Conservation (phyloP, 192 early-diverging fungal genomes). For the Coemansia sp. region DNA sequence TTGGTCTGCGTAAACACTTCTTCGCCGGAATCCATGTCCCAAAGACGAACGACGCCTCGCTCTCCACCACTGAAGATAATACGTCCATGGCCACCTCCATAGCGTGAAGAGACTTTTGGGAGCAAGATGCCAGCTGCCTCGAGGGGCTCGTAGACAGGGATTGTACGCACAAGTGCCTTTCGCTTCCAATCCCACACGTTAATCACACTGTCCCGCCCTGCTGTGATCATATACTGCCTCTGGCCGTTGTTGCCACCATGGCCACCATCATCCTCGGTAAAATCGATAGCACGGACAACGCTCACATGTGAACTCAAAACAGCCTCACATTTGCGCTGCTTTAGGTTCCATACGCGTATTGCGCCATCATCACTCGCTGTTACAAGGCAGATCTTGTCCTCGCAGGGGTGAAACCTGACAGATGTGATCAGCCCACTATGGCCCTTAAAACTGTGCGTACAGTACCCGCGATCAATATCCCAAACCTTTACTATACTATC, state of each 20-base stretch:
- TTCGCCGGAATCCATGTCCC: conserved; percentile 78
- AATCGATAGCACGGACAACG: conserved; percentile 86
- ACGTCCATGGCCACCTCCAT: conserved; percentile 27
- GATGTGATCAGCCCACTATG: conserved; percentile 85
- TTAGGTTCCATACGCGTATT: conserved; percentile 89
- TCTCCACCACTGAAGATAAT: conserved; percentile 88
- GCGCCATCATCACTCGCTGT: conserved; percentile 91
- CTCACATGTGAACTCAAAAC: conserved; percentile 85
- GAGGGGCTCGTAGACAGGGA: conserved; percentile 85
- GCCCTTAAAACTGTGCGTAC: conserved; percentile 94
- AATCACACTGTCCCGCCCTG: conserved; percentile 88
- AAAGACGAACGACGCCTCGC: conserved; percentile 76
- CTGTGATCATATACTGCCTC: conserved; percentile 64
- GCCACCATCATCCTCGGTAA: conserved; percentile 63
- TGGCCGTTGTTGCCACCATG: neutral
- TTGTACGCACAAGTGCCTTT: conserved; percentile 68
- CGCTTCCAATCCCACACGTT: conserved; percentile 82
- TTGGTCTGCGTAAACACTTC: conserved; percentile 65
- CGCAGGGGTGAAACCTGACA: conserved; percentile 77
- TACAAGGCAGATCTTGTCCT: conserved; percentile 62
- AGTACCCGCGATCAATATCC: conserved; percentile 90
- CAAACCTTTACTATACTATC: conserved; percentile 94
- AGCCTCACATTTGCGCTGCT: conserved; percentile 67
- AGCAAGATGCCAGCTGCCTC: conserved; percentile 80
- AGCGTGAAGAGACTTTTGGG: conserved; percentile 37